Base-by-base conservation (phyloP, 2,329 filamentous ascomycete genomes). In the Diaporthe helianthi region DNA sequence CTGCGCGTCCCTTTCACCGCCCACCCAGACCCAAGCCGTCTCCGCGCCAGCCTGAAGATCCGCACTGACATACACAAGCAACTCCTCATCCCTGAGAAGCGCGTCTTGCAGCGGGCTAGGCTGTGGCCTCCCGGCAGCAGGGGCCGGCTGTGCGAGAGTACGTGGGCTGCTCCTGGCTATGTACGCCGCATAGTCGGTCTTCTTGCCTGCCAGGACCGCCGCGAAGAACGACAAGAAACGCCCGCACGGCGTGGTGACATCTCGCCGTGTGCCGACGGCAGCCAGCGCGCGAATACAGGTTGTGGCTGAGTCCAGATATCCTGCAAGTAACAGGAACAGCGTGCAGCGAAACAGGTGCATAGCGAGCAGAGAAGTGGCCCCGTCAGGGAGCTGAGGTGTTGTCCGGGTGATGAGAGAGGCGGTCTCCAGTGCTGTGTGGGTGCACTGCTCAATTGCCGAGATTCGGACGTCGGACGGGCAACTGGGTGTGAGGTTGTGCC, bases 261-360 rank as follows among this genome's bases (percentile, higher is more conserved):
- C 89, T 58, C 93, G 87, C 19, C 87, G 82, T n/a, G 89, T 85
- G 33, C 91, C 90, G 68, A 98, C 90, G 1, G 88, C 87, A 1
- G 89, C 86, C 13, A 92, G 87, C 0, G 91, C 89, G 67, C 92
- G 88, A 13, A 95, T 85, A 73, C 94, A 93, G 2, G 88, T 87
- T 13, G 90, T 80, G 0, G 95, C 94, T 2, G 90, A 86, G 5
- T 91, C 87, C 76, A 91, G 92, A 64, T 93, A 90, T 51, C 90
- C 90, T 1, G 88, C 87, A 64, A 97, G 88, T 26, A 95, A 87
- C 5, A 98, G 83, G 68, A 98, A 89, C 0, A 98, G 85, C 1
- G 92, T 86, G 76, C 92, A 97, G 26, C 95, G 91, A 88, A 97
- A 98, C 53, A 97, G 85, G 77, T 98, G 96, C 17, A 89, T 89